Evolutionary conservation across 345 rosid genomes (phyloP).

Genomic region (Microcos paniculata): DNA sequence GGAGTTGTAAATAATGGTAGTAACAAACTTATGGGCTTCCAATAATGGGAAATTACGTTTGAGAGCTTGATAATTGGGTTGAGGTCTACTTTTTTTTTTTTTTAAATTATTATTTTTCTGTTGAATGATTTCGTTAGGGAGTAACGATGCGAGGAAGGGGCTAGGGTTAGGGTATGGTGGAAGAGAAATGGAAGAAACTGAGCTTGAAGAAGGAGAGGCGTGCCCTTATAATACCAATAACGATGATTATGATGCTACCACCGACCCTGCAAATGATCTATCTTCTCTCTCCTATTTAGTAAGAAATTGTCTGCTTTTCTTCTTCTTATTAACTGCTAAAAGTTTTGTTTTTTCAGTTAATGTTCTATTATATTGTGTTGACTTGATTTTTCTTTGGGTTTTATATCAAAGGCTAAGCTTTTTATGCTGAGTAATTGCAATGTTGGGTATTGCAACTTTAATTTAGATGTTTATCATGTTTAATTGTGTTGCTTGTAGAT

Average conservation of each 20-base stretch:
- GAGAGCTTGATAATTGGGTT: constrained; percentile 25
- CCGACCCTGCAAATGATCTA: constrained; percentile 75
- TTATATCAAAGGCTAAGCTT: constrained; percentile 29
- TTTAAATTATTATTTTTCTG: not conserved
- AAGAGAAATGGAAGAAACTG: constrained; percentile 54
- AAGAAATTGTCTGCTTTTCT: constrained; percentile 23
- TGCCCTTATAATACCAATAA: constrained; percentile 51
- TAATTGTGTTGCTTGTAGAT: constrained; percentile 9
- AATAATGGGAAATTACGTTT: constrained; percentile 18
- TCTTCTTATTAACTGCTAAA: not conserved
- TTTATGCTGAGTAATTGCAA: constrained; percentile 20
- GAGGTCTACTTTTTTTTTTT: not conserved
- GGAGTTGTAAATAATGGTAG: constrained; percentile 26
- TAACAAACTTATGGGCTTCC: constrained; percentile 11
- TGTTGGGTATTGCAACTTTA: constrained; percentile 12
- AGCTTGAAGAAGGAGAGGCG: constrained; percentile 82
- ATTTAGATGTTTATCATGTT: constrained; percentile 3
- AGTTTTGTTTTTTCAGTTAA: not conserved
- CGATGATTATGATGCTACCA: constrained; percentile 42
- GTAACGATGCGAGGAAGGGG: constrained; percentile 46
- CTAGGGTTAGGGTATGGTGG: constrained; percentile 46
- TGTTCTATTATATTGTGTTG: not conserved
- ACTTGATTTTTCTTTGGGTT: constrained; percentile 7
- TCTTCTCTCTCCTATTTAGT: constrained; percentile 87
- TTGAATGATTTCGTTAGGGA: constrained; percentile 51